Evolutionary conservation across 768 basidiomycete genomes (phyloP).

Genomic region (Leccinum disarticulatum): DNA sequence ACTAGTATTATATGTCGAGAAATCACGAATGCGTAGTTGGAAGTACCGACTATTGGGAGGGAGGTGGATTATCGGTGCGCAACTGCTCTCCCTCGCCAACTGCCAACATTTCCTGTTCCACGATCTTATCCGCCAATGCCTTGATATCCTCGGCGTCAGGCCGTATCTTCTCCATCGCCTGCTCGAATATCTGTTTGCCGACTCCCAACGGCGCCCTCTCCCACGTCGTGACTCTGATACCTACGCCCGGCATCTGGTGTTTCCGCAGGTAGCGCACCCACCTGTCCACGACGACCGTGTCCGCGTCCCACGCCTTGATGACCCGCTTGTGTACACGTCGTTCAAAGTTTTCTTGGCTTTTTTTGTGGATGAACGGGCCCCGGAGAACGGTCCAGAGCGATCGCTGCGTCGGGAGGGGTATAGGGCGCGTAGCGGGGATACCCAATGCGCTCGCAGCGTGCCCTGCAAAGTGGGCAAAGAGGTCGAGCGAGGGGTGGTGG

Average conservation of each 20-base stretch:
- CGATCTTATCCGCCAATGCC: slow-evolving; percentile 42
- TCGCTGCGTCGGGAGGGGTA: slow-evolving; percentile 70
- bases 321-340: slow-evolving; percentile 77
- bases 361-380: slow-evolving; percentile 90
- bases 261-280: slow-evolving; percentile 78
- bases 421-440: slow-evolving; percentile 69
- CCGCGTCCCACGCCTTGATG: slow-evolving; percentile 90
- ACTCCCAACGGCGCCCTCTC: slow-evolving; percentile 59
- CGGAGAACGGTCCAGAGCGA: slow-evolving; percentile 83
- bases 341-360: slow-evolving; percentile 94
- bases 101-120: slow-evolving; percentile 29
- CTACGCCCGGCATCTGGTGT: slow-evolving; percentile 83
- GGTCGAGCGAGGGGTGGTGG: slow-evolving; percentile 60
- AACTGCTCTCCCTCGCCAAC: slow-evolving; percentile 7
- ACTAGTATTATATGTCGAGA: background rate
- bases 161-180: slow-evolving; percentile 36
- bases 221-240: slow-evolving; percentile 80
- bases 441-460: slow-evolving; percentile 85
- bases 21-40: no score
- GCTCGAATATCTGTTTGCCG: slow-evolving; percentile 41
- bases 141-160: slow-evolving; percentile 37
- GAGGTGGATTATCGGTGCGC: background rate
- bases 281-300: slow-evolving; percentile 70
- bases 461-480: slow-evolving; percentile 80
- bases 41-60: background rate